These are phyloP conservation scores for Myxozyma kluyveri DNA, from an alignment of 805 yeast species.

Conservation along the genomic window DNA sequence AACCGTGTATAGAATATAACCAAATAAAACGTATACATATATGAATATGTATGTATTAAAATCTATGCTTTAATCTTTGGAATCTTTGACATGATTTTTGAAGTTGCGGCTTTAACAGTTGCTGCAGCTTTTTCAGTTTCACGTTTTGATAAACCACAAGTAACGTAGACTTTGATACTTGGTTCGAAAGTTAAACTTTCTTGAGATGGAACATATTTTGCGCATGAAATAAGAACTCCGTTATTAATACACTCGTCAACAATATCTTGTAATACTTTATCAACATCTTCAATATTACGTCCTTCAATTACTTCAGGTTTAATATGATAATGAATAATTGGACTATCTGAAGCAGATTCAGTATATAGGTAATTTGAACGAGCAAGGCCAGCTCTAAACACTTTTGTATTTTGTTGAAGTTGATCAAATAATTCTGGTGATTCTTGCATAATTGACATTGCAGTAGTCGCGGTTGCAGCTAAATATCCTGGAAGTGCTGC, in stretches of 20 bases:
- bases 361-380: conserved; percentile 21
- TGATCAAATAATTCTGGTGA: conserved; percentile 28
- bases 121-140: conserved; percentile 48
- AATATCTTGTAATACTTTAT: conserved; percentile 60
- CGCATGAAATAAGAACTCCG: conserved; percentile 63
- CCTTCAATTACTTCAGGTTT: conserved; percentile 41
- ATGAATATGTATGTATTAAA: no score
- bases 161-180: conserved; percentile 52
- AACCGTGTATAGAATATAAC: no score
- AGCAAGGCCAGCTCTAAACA: conserved; percentile 44
- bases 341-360: conserved; percentile 46
- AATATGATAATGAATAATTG: conserved; percentile 67
- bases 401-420: conserved; percentile 44
- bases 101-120: conserved; percentile 28
- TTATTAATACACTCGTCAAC: conserved; percentile 54
- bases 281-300: conserved; percentile 50
- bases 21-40: no score
- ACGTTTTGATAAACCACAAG: conserved; percentile 45
- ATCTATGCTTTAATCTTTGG: conserved; percentile 23
- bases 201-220: conserved; percentile 62
- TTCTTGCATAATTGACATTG: conserved; percentile 50
- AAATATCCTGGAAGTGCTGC: conserved; percentile 93
- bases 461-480: conserved; percentile 61
- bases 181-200: conserved; percentile 71
- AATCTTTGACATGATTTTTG: conserved; percentile 29